Percentiles rank a stretch among this genome's conserved stretches.
Evolutionary conservation across 805 yeast genomes (phyloP).

Genomic region (Clavispora carvajalis): DNA sequence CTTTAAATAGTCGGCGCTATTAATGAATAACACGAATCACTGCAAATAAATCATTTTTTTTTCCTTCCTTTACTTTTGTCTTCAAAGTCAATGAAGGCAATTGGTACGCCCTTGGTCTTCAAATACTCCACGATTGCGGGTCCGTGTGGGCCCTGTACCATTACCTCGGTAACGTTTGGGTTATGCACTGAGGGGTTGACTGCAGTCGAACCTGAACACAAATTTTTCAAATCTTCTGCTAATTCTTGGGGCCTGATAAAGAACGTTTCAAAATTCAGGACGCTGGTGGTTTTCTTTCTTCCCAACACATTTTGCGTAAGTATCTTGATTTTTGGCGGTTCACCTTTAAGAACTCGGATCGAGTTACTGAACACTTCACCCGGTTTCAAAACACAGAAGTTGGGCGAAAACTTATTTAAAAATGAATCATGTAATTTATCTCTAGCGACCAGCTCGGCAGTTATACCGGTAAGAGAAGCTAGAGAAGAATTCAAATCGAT

Average conservation of each 20-base stretch:
- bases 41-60: conserved; percentile 22
- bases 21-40: background rate
- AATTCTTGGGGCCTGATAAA: conserved; percentile 58
- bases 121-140: conserved; percentile 55
- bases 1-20: background rate
- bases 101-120: conserved; percentile 56
- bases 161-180: conserved; percentile 58
- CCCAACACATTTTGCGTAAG: conserved; percentile 76
- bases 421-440: conserved; percentile 43
- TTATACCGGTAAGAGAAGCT: conserved; percentile 33
- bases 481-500: conserved; percentile 54
- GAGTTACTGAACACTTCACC: conserved; percentile 24
- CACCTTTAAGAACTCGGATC: conserved; percentile 44
- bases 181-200: conserved; percentile 55
- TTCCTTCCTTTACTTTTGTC: conserved; percentile 57
- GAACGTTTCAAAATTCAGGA: conserved; percentile 65
- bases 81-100: conserved; percentile 58
- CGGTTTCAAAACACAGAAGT: conserved; percentile 45
- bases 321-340: conserved; percentile 60
- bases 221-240: conserved; percentile 63
- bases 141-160: conserved; percentile 89
- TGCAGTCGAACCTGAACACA: conserved; percentile 87
- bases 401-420: conserved; percentile 44
- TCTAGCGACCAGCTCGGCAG: conserved; percentile 26
- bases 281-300: conserved; percentile 70